phyloP scores from a whole-genome alignment of 768 basidiomycete genomes.

The Cystobasidium onofrii region DNA sequence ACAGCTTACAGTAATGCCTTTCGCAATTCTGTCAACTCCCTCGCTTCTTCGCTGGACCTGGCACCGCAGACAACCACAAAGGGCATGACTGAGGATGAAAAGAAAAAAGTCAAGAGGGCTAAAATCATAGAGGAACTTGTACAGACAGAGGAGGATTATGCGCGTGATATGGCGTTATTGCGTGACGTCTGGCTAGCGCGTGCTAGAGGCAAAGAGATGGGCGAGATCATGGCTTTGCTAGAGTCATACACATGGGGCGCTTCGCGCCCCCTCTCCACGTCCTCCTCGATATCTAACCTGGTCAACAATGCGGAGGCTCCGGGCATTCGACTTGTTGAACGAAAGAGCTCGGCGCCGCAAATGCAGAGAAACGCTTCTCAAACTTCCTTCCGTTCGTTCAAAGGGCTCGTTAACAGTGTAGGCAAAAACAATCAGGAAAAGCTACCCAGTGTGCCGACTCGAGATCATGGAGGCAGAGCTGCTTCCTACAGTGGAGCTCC shows the following conservation, averaged over 20 bases:
- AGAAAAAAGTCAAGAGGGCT: constrained; percentile 30
- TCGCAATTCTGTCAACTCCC: neutral
- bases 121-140: constrained; percentile 67
- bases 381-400: neutral
- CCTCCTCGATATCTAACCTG: neutral
- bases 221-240: constrained; percentile 14
- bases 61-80: neutral
- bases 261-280: neutral
- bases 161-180: constrained; percentile 90
- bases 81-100: constrained; percentile 4
- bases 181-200: constrained; percentile 56
- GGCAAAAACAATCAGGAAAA: neutral
- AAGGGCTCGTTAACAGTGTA: neutral
- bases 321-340: neutral
- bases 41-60: neutral
- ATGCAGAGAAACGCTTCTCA: neutral
- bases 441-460: neutral
- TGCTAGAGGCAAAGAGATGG: constrained; percentile 20
- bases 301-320: neutral
- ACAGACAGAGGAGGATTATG: constrained; percentile 91
- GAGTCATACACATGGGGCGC: neutral
- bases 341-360: neutral
- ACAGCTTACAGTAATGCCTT: neutral
- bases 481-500: neutral
- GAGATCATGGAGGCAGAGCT: neutral